Evolutionary conservation across 2,329 filamentous ascomycete species (phyloP).

Genomic region (Neocatenulostroma microsporum): DNA sequence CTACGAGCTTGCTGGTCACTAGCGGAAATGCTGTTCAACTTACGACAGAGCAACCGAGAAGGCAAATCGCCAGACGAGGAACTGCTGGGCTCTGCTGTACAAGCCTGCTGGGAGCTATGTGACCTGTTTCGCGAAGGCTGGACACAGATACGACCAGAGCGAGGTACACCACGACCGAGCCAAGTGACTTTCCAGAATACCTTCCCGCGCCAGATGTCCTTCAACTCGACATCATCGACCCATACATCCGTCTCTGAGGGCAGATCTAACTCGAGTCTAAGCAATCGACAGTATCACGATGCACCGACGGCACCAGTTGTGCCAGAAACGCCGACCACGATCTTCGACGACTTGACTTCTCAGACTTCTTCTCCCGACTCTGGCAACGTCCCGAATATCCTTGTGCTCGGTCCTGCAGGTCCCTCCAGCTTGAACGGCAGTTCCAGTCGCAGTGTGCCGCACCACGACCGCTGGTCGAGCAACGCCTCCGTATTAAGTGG

Average conservation of each 20-base stretch:
- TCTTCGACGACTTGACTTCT: conserved; percentile 76
- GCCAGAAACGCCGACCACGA: conserved; percentile 88
- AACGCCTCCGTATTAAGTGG: conserved; percentile 65
- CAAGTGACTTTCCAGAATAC: conserved; percentile 48
- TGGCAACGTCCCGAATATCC: conserved; percentile 70
- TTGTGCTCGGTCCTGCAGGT: conserved; percentile 65
- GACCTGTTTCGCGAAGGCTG: conserved; percentile 89
- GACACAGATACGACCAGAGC: conserved; percentile 78
- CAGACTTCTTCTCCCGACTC: conserved; percentile 71
- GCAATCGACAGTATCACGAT: conserved; percentile 39
- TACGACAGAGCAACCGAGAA: conserved; percentile 73
- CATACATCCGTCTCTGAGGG: conserved; percentile 17
- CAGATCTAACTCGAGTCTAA: conserved; percentile 41
- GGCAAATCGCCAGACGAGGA: conserved; percentile 70
- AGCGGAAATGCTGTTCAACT: conserved; percentile 85
- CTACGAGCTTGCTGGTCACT: conserved; percentile 82
- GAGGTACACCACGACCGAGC: conserved; percentile 73
- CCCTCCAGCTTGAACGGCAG: background rate
- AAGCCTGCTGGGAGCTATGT: conserved; percentile 90
- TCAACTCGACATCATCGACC: conserved; percentile 6
- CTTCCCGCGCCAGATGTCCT: conserved; percentile 45
- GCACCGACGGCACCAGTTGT: conserved; percentile 35
- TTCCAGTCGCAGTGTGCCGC: conserved; percentile 40
- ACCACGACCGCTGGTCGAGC: conserved; percentile 70
- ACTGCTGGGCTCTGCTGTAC: conserved; percentile 75